Evolutionary conservation across 306 rosid species (phyloP).

Genomic region (Citrullus colocynthis): DNA sequence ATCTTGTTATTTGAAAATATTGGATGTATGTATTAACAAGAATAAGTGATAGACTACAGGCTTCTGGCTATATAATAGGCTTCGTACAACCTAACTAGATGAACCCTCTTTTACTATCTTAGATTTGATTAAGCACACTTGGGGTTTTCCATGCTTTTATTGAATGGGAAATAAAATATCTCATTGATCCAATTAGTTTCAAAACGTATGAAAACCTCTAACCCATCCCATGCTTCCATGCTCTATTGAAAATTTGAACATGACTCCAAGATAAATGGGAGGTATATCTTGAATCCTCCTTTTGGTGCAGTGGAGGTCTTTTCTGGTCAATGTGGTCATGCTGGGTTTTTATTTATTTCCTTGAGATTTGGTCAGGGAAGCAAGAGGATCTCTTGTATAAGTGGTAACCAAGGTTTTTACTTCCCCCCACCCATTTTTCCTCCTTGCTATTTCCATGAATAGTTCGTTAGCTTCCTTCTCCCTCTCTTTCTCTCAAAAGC

Average conservation of each 20-base stretch:
- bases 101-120: not conserved
- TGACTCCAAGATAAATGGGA: not conserved
- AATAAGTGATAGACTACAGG: not conserved
- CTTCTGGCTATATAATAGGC: not conserved
- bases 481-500: not conserved
- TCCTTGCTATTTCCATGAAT: not conserved
- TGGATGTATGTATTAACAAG: not conserved
- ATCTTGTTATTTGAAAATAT: not conserved
- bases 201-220: not conserved
- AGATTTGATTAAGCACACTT: not conserved
- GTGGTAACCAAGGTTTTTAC: not conserved
- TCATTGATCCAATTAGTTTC: not conserved
- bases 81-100: not conserved
- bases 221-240: not conserved
- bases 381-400: not conserved
- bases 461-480: not conserved
- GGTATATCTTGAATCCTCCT: not conserved
- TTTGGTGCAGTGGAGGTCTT: not conserved
- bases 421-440: not conserved
- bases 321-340: not conserved
- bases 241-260: not conserved
- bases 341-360: not conserved
- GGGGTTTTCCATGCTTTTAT: not conserved
- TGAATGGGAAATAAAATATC: not conserved
- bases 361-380: not conserved